Evolutionary conservation across 164 flowering plant genomes (phyloP).

Genomic region (Kalanchoe fedtschenkoi): DNA sequence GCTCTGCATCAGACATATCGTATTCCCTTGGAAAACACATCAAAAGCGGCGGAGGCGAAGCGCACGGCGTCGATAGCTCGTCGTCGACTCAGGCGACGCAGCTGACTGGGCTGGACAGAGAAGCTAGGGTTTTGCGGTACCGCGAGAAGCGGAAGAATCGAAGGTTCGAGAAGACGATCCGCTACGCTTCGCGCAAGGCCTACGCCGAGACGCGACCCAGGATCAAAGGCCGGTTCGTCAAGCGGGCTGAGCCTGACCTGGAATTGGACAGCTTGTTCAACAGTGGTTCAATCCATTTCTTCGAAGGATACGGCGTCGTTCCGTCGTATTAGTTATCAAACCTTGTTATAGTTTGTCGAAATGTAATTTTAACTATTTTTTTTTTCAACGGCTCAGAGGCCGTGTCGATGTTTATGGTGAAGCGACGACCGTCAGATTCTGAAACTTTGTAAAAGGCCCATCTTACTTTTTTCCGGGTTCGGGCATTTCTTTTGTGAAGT

Average conservation of each 20-base stretch:
- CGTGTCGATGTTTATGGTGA: no score
- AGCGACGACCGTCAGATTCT: no score
- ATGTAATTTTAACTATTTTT: no score
- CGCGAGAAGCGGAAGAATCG: slow-evolving; percentile 53
- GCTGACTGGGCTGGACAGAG: slow-evolving; percentile 32
- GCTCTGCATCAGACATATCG: slow-evolving; percentile 19
- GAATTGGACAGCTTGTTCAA: slow-evolving; percentile 14
- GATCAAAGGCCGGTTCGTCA: slow-evolving; percentile 52
- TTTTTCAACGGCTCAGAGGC: no score
- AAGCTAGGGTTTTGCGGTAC: slow-evolving; percentile 49
- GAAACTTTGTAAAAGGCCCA: no score
- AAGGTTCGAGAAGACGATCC: slow-evolving; percentile 48
- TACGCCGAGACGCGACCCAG: slow-evolving; percentile 58
- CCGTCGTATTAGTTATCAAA: slow-evolving; percentile 11
- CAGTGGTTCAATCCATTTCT: slow-evolving; percentile 5
- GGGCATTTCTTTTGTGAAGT: no score
- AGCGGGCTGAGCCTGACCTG: slow-evolving; percentile 21
- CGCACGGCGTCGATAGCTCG: slow-evolving; percentile 9
- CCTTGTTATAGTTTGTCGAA: background rate
- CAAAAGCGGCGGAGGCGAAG: slow-evolving; percentile 3
- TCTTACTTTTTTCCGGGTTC: no score
- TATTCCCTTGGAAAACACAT: slow-evolving; percentile 9
- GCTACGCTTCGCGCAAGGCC: slow-evolving; percentile 56
- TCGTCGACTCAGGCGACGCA: slow-evolving; percentile 7
- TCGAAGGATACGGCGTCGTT: slow-evolving; percentile 26